A percentile compares a stretch with the other conserved stretches of the same genome.
These are phyloP conservation scores for Lactifluus subvellereus DNA, from an alignment of 768 basidiomycete species.

Conservation along the genomic window DNA sequence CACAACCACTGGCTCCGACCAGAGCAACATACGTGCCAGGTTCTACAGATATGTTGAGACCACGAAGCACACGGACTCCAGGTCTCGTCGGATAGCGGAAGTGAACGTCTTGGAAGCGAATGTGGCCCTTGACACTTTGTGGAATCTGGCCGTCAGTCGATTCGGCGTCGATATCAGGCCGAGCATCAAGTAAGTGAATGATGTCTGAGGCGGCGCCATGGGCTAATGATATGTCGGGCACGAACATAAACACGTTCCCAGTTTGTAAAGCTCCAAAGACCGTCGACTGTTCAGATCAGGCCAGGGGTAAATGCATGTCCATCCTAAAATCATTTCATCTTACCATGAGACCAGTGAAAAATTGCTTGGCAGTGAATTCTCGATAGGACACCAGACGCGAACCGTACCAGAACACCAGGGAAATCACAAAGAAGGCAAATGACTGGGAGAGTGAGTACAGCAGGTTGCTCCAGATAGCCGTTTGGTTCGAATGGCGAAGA, in stretches of 20 bases:
- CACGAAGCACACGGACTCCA: conserved; percentile 74
- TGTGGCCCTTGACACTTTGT: conserved; percentile 45
- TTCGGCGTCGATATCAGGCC: conserved; percentile 72
- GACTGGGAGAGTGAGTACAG: conserved; percentile 72
- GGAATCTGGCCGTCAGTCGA: conserved; percentile 55
- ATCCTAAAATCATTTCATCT: conserved; percentile 20
- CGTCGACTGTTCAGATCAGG: conserved; percentile 41
- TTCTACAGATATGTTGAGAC: conserved; percentile 59
- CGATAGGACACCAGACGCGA: conserved; percentile 51
- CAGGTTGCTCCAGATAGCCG: conserved; percentile 53
- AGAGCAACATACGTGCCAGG: conserved; percentile 75
- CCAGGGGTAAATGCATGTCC: neutral
- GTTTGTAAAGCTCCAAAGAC: conserved; percentile 80
- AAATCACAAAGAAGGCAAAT: conserved; percentile 70
- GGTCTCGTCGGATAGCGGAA: conserved; percentile 88
- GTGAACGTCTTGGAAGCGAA: conserved; percentile 67
- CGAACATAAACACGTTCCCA: conserved; percentile 72
- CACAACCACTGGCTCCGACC: conserved; percentile 72
- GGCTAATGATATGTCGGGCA: conserved; percentile 82
- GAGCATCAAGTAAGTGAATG: conserved; percentile 62
- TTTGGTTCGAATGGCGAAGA: conserved; percentile 53
- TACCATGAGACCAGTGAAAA: conserved; percentile 84
- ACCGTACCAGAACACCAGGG: conserved; percentile 76
- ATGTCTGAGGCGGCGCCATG: conserved; percentile 68
- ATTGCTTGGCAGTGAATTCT: conserved; percentile 52